Evolutionary conservation across 441 rosid genomes (phyloP).

Genomic region (Eugenia klotzschiana): DNA sequence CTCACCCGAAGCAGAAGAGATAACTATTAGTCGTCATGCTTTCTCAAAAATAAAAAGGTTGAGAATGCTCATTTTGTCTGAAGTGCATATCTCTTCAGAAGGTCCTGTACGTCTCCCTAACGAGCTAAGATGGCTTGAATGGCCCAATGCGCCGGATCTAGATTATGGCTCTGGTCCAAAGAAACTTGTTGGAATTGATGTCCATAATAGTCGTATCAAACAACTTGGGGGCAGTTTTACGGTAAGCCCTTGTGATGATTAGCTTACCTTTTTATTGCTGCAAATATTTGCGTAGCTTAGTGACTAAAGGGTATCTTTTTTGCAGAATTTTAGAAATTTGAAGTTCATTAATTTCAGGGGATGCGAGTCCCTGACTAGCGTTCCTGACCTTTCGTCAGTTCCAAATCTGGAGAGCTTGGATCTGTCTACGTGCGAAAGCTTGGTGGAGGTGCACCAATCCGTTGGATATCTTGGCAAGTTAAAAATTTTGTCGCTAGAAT

Average conservation of each 20-base stretch:
- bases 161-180: background rate
- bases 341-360: background rate
- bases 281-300: background rate
- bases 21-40: background rate
- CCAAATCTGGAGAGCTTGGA: background rate
- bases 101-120: background rate
- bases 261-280: background rate
- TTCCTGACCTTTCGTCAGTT: background rate
- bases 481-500: background rate
- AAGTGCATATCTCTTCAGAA: background rate
- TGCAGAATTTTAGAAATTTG: background rate
- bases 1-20: background rate
- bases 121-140: background rate
- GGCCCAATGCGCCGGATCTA: background rate
- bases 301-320: background rate
- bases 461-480: background rate
- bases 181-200: background rate
- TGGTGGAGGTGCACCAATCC: background rate
- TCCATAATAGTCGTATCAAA: background rate
- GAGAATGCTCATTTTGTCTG: background rate
- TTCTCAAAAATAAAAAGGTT: background rate
- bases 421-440: fast-evolving
- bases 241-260: background rate
- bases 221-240: background rate
- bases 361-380: background rate